phyloP scores from a whole-genome alignment of 306 rosid genomes.

The Rosa persica region DNA sequence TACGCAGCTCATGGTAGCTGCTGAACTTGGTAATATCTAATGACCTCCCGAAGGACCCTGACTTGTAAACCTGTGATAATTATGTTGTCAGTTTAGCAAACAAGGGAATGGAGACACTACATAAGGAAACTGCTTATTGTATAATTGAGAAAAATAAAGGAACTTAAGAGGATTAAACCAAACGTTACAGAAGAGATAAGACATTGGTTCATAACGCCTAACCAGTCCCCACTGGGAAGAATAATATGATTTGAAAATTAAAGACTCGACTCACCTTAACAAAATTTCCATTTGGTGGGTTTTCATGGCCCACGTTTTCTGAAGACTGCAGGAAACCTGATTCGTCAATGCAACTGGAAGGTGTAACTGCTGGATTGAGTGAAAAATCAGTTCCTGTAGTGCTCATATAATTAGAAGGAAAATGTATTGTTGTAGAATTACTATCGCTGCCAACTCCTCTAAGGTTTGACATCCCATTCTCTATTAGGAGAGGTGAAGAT shows the following conservation, averaged over 20 bases:
- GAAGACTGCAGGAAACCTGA: conserved; percentile 70
- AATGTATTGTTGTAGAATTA: conserved; percentile 53
- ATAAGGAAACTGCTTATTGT: background rate
- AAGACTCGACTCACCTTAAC: conserved; percentile 63
- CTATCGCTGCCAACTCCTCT: conserved; percentile 59
- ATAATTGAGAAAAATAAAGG: background rate
- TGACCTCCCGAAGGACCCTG: conserved; percentile 65
- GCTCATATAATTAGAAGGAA: conserved; percentile 70
- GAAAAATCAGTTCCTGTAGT: conserved; percentile 56
- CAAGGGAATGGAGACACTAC: background rate
- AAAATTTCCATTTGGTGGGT: conserved; percentile 63
- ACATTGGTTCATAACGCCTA: background rate
- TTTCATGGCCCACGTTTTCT: conserved; percentile 62
- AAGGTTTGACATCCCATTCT: conserved; percentile 69
- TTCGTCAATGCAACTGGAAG: conserved; percentile 58
- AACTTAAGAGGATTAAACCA: background rate
- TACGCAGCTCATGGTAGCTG: conserved; percentile 79
- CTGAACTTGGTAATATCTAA: conserved; percentile 72
- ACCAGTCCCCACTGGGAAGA: background rate
- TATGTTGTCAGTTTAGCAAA: background rate
- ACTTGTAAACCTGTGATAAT: conserved; percentile 47
- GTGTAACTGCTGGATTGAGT: conserved; percentile 55
- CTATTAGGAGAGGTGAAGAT: conserved; percentile 76
- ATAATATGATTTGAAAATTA: background rate
- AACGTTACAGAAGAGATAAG: background rate